These are phyloP conservation scores for Cladosporium sp. DNA, from an alignment of 2,329 filamentous ascomycete genomes.

Conservation along the genomic window DNA sequence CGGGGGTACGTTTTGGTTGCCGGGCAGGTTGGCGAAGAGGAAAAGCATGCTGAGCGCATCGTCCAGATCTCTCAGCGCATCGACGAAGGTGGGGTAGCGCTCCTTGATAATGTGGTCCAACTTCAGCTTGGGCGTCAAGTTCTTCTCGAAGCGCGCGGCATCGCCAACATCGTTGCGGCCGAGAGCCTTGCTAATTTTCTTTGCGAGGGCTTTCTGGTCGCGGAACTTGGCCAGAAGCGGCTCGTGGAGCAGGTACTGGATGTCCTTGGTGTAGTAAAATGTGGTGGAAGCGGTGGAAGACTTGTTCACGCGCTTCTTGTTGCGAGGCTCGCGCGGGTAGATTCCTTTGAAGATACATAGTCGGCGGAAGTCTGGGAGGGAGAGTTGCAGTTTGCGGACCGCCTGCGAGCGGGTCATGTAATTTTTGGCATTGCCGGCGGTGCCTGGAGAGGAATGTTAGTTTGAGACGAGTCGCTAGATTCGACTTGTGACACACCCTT, in stretches of 20 bases:
- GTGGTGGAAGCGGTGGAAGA: slow-evolving; percentile 86
- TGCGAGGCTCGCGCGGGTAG: slow-evolving; percentile 93
- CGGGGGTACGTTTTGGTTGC: slow-evolving; percentile 79
- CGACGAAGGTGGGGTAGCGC: slow-evolving; percentile 93
- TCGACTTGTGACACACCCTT: slow-evolving; percentile 55
- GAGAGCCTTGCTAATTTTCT: slow-evolving; percentile 92
- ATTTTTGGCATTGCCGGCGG: slow-evolving; percentile 91
- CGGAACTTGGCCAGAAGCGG: slow-evolving; percentile 91
- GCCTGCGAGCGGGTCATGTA: slow-evolving; percentile 97
- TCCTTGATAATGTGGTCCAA: slow-evolving; percentile 97
- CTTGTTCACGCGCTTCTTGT: slow-evolving; percentile 94
- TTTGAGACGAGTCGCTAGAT: slow-evolving; percentile 7
- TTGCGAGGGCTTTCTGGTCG: slow-evolving; percentile 92
- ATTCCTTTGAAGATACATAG: slow-evolving; percentile 99
- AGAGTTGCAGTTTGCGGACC: slow-evolving; percentile 95
- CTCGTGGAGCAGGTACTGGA: slow-evolving; percentile 96
- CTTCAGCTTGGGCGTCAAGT: slow-evolving; percentile 80
- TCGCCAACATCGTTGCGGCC: slow-evolving; percentile 87
- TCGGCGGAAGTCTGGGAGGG: slow-evolving; percentile 92
- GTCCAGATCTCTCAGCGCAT: slow-evolving; percentile 89
- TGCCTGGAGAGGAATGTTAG: slow-evolving; percentile 46
- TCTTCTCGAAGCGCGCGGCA: slow-evolving; percentile 85
- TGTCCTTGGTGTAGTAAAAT: slow-evolving; percentile 90
- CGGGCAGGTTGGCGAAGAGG: slow-evolving; percentile 93
- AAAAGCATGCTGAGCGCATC: slow-evolving; percentile 97